Evolutionary conservation across 164 flowering plant genomes (phyloP), one percentile per base, ranked within the genome.

Genomic region (Akebia trifoliata): DNA sequence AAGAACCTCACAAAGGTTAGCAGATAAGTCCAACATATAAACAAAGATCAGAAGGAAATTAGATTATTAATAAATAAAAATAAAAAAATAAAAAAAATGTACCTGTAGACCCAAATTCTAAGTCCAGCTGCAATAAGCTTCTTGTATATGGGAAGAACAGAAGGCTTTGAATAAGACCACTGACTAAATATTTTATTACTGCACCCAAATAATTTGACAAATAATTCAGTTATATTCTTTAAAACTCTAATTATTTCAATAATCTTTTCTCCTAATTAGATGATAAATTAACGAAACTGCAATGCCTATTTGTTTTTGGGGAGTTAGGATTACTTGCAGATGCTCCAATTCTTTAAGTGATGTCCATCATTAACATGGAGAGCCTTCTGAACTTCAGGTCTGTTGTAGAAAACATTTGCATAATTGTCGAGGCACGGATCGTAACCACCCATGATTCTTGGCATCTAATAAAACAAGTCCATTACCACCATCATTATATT

Each of bases 31-130:
- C 57, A 35, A 21, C 6, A 4, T 6, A 12, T 9, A 22, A 22
- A 25, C 15, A 36, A 9, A 22, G 29, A 42, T 2, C 28, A n/a
- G n/a, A n/a, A n/a, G n/a, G n/a, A n/a, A n/a, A n/a, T n/a, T n/a
- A n/a, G n/a, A n/a, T n/a, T n/a, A n/a, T n/a, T n/a, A n/a, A n/a
- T n/a, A n/a, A n/a, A n/a, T n/a, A n/a, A n/a, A 50, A 37, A 37
- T 14, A 24, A 14, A 35, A 11, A 5, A 36, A 39, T 17, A 3
- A 37, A 37, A 4, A 37, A 5, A 0, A 11, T 29, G 15, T 78
- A 92, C 98, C 98, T 93, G 78, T 84, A 94, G 39, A 94, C 80
- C 99, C 99, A 94, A 31, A 94, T 86, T 69, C 82, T 79, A 28
- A 90, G 81, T 42, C 93, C 90, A 54, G 85, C 87, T 55, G 70